Evolutionary conservation across 495 filamentous ascomycete species (phyloP), one percentile per base, ranked within the genome.

Genomic region (Astrothelium subdiscretum): DNA sequence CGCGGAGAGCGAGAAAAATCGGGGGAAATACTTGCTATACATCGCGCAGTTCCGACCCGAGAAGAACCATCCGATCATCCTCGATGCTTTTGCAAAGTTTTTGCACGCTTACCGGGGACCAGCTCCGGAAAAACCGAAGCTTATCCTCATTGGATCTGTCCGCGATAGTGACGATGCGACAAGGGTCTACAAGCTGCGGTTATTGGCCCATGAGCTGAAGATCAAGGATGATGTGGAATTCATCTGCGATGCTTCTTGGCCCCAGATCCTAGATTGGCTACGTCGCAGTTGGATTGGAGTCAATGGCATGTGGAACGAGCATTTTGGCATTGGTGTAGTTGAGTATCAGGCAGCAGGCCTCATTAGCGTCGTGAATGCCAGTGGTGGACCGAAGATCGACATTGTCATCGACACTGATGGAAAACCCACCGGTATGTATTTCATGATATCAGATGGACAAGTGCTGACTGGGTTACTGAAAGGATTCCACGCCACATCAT

Each of bases 301-400:
- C 2, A 98, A 98, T 69, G 91, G 85, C 61, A 98, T 98, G 94
- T 98, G 95, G 94, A 97, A 96, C 70, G 94, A 98, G 75, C 94
- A 98, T 74, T 98, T 97, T 70, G 95, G 94, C 20, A 98, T 98
- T 65, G 94, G 94, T 4, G 92, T 97, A 20, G 94, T 98, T 5
- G 94, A 98, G 76, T 98, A 98, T 70, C 94, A 96, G 73, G 94
- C 94, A 8, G 95, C 94, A 0, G 94, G 94, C 0, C 76, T 98
- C 35, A 88, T 98, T 59, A 83, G 84, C 42, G 91, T 98, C 0
- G 95, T 97, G 4, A 91, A 97, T 68, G 81, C 96, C 70, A 89
- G 85, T 20, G 94, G 95, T 8, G 94, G 94, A 2, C 94, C 94
- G 11, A 92, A 92, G 72, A 70, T 87, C 67, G 95, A 98, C 72